A percentile compares a stretch with the other conserved stretches of the same genome.
These are phyloP conservation scores for Hysterangium stoloniferum DNA, from an alignment of 768 basidiomycete species.

Conservation along the genomic window DNA sequence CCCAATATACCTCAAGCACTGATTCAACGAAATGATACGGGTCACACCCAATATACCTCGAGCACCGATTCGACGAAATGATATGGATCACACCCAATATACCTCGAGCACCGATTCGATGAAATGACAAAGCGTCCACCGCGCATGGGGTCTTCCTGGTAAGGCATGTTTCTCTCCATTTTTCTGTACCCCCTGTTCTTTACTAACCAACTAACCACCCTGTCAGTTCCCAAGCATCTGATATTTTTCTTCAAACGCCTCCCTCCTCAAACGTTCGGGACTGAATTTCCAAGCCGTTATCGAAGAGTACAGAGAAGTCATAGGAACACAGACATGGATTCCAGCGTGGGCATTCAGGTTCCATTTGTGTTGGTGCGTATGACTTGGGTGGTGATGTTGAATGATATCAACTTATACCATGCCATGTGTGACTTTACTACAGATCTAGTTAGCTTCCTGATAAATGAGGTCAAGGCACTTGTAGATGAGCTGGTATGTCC, in stretches of 20 bases:
- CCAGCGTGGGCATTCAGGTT: slow-evolving; percentile 75
- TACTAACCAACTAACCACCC: background rate
- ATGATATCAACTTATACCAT: slow-evolving; percentile 69
- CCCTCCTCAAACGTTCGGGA: slow-evolving; percentile 45
- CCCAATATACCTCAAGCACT: too few species aligned
- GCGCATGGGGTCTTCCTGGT: slow-evolving; percentile 75
- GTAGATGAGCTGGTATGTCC: slow-evolving; percentile 47
- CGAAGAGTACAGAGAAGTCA: slow-evolving; percentile 60
- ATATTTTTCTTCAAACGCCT: slow-evolving; percentile 60
- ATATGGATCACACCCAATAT: too few species aligned
- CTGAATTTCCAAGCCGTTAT: slow-evolving; percentile 40
- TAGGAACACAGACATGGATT: slow-evolving; percentile 64
- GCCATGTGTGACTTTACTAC: slow-evolving; percentile 61
- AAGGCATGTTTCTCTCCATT: slow-evolving; percentile 32
- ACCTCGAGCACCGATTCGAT: too few species aligned
- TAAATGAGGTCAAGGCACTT: slow-evolving; percentile 43
- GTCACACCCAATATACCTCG: slow-evolving; percentile 64
- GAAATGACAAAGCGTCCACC: slow-evolving; percentile 37
- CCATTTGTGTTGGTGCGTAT: slow-evolving; percentile 42
- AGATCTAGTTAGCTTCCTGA: slow-evolving; percentile 57
- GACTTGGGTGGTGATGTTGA: slow-evolving; percentile 83
- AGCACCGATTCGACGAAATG: slow-evolving; percentile 68
- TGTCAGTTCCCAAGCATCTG: slow-evolving; percentile 55
- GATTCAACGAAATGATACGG: too few species aligned
- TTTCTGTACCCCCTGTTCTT: background rate